Percentiles rank a stretch among this genome's conserved stretches.
These are phyloP conservation scores for Moesziomyces antarcticus DNA, from an alignment of 1,284 basidiomycete genomes.

Conservation along the genomic window DNA sequence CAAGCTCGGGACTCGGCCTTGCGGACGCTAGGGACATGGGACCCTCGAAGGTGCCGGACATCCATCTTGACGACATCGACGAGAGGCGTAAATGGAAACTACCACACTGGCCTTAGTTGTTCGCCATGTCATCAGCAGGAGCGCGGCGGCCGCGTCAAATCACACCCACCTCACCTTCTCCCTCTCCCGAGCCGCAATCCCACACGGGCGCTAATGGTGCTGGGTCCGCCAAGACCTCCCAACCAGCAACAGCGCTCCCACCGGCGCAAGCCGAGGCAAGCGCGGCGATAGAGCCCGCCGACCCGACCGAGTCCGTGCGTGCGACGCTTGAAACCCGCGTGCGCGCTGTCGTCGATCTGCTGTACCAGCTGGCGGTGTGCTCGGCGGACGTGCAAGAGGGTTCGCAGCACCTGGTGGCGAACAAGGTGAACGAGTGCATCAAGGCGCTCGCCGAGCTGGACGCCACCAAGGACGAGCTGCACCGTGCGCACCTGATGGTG, in stretches of 20 bases:
- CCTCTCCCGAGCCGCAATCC: slow-evolving; percentile 39
- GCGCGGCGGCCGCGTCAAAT: slow-evolving; percentile 28
- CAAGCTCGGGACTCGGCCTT: slow-evolving; percentile 7
- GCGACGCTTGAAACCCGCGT: slow-evolving; percentile 52
- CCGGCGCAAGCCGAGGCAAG: background rate
- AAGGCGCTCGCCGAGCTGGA: slow-evolving; percentile 53
- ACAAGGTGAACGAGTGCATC: slow-evolving; percentile 59
- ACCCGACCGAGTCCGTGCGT: slow-evolving; percentile 41
- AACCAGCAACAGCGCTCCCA: background rate
- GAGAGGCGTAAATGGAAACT: no score
- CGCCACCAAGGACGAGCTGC: slow-evolving; percentile 50
- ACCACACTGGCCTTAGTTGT: background rate
- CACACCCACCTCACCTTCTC: slow-evolving; percentile 48
- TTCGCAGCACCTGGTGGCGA: slow-evolving; percentile 52
- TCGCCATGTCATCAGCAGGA: slow-evolving; percentile 27
- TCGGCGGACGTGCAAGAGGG: slow-evolving; percentile 61
- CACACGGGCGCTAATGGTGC: slow-evolving; percentile 18
- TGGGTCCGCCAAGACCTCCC: slow-evolving; percentile 1
- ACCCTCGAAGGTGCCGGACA: background rate
- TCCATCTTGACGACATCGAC: background rate
- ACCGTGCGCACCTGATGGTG: slow-evolving; percentile 45
- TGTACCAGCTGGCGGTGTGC: slow-evolving; percentile 62
- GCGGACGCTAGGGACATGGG: background rate
- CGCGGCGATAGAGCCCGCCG: background rate
- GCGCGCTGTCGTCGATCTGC: slow-evolving; percentile 56